These are phyloP conservation scores for Fusarium compactum DNA, from an alignment of 2,329 filamentous ascomycete genomes.

Conservation along the genomic window DNA sequence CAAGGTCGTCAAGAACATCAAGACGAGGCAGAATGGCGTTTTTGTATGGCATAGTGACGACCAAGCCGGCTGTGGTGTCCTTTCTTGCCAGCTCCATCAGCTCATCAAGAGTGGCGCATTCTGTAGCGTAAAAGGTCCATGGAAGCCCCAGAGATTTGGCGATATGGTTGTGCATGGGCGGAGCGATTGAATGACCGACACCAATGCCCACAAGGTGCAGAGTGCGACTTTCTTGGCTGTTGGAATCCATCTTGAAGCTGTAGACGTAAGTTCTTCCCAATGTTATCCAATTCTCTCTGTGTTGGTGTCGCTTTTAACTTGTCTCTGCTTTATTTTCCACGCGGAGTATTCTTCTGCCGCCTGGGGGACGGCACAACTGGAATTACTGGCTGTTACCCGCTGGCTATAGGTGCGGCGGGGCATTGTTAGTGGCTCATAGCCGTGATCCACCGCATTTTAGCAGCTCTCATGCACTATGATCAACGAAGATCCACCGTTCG, in stretches of 20 bases:
- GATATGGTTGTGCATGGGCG: constrained; percentile 20
- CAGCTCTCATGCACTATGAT: background rate
- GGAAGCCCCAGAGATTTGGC: constrained; percentile 2
- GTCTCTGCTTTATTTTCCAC: background rate
- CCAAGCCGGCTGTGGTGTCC: background rate
- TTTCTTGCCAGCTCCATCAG: background rate
- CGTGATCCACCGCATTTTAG: background rate
- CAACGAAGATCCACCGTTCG: background rate
- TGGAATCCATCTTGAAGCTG: background rate
- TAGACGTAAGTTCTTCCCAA: background rate
- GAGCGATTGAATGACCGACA: constrained; percentile 19
- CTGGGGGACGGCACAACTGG: background rate
- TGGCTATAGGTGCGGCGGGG: background rate
- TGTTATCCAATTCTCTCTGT: background rate
- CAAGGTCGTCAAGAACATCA: background rate
- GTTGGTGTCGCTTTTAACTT: background rate
- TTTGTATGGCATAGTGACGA: constrained; percentile 19
- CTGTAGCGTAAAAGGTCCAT: constrained; percentile 18
- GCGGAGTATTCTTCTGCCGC: constrained; percentile 21
- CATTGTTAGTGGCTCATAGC: background rate
- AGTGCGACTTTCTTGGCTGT: background rate
- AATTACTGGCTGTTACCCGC: background rate
- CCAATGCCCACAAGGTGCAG: constrained; percentile 20
- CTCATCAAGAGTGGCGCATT: background rate
- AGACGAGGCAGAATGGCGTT: constrained; percentile 7